Evolutionary conservation across 139 green algal genomes (phyloP), one percentile per base, ranked within the genome.

Genomic region (Prasinococcaceae sp.): DNA sequence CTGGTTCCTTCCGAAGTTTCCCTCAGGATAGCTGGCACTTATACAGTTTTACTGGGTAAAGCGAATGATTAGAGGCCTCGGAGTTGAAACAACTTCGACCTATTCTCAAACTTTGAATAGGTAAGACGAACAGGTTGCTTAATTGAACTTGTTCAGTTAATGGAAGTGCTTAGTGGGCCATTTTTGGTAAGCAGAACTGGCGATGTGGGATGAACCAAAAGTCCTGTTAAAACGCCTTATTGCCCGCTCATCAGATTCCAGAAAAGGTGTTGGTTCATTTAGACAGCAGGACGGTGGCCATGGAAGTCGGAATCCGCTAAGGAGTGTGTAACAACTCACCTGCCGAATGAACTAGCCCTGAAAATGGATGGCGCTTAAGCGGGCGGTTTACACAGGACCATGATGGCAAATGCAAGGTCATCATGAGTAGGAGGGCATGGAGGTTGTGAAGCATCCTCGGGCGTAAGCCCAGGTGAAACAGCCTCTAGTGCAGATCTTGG

Each of bases 261-360:
- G 77, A 87, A 87, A 89, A 71, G 80, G 82, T 89, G 80, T 88
- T 89, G 75, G 79, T 89, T 85, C 65, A 88, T 92, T 79, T 69
- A 82, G 79, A 88, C 77, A 89, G 75, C 77, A 88, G 83, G 80
- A 93, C 81, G 83, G 83, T 93, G 83, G 83, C 80, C 83, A 93
- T 90, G 83, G 83, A 93, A 93, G 83, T 90, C 83, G 81, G 80
- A 90, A 93, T 81, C 81, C 83, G 83, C 83, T 93, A 90, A 90
- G 79, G 83, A 93, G 79, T 93, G 83, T 90, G 83, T 90, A 93
- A 93, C 81, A 90, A 90, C 81, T 89, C 81, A 89, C 81, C 83
- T 89, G 81, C 81, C 83, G 81, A 93, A 90, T 93, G 69, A 85
- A 90, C 81, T 86, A 87, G 78, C 80, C 80, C 80, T 75, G 80